Base-by-base conservation (phyloP, 2,329 filamentous ascomycete species). In the Aspergillus neoniger region DNA sequence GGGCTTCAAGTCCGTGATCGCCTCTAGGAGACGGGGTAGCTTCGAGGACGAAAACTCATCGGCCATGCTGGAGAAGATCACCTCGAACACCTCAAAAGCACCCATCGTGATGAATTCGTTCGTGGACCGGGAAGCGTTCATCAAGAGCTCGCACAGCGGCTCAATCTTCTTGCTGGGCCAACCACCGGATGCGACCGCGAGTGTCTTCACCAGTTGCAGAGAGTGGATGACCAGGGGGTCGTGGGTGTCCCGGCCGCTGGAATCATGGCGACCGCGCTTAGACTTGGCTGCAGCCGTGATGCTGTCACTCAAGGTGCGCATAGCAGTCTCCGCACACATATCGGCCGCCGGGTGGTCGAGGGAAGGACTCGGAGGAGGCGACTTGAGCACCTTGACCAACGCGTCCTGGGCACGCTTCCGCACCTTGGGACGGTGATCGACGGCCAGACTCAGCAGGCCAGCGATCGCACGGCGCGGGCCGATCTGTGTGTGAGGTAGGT, bases 81-180 rank as follows among this genome's bases (percentile, higher is more conserved):
- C 90, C 76, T 99, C 95, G 70, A 99, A 99, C 4, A 98, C 94
- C 66, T 97, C 94, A 69, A 99, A 97, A 0, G 93, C 91, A 10
- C 91, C 90, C 89, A 98, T 96, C 32, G 93, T 96, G 82, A 99
- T 88, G 75, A 94, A 96, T 74, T 98, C 93, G 74, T 96, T 97
- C 75, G 88, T 95, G 8, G 91, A 93, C 72, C 89, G 89, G 30
- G 94, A 94, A 63, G 98, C 96, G 67, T 88, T 88, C 67, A 99
- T 86, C 60, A 99, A 80, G 57, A 96, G 80, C 76, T 98, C 93
- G 76, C 93, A 97, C 36, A 99, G 81, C 2, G 89, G 83, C 78
- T 99, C 95, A 57, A 97, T 96, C 79, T 96, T 96, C 80, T 90
- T 92, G 80, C 90, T 96, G 0, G 95, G 95, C 95, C 95, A 99